phyloP scores from a whole-genome alignment of 2,329 filamentous ascomycete genomes.

The Diaporthe batatas region DNA sequence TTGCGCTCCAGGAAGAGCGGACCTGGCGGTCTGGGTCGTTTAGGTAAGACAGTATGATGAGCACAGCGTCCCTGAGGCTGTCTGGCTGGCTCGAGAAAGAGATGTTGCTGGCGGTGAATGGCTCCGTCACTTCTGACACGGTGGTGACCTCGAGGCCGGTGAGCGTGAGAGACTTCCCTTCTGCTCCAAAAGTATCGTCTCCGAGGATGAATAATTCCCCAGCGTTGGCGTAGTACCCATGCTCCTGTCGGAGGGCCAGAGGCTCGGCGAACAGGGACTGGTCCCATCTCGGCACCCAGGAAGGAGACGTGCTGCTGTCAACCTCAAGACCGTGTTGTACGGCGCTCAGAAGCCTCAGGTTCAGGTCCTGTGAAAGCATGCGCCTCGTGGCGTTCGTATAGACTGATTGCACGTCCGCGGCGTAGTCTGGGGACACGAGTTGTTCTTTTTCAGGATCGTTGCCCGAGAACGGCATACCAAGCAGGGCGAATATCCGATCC shows the following conservation, averaged over 20 bases:
- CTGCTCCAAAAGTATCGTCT: constrained; percentile 6
- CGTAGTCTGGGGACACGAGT: constrained; percentile 37
- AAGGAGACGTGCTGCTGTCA: constrained; percentile 37
- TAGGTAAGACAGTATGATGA: constrained; percentile 33
- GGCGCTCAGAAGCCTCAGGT: constrained; percentile 40
- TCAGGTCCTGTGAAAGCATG: constrained; percentile 37
- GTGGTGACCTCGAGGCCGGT: constrained; percentile 21
- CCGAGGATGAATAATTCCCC: constrained; percentile 35
- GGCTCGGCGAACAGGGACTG: constrained; percentile 40
- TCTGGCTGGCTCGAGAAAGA: constrained; percentile 16
- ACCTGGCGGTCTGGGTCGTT: constrained; percentile 38
- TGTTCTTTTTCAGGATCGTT: constrained; percentile 26
- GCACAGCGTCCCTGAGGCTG: constrained; percentile 32
- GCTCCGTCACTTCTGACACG: constrained; percentile 24
- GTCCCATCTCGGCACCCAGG: constrained; percentile 42
- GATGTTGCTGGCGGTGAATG: constrained; percentile 15
- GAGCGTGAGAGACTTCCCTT: constrained; percentile 7
- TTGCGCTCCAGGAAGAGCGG: constrained; percentile 41
- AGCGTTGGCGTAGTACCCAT: constrained; percentile 42
- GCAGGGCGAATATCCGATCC: constrained; percentile 42
- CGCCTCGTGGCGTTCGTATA: constrained; percentile 21
- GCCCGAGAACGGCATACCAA: constrained; percentile 41
- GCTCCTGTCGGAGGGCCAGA: constrained; percentile 36
- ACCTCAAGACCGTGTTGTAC: constrained; percentile 40
- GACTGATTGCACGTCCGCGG: constrained; percentile 16